phyloP scores from a whole-genome alignment of 83 land plant species.

The Diphasiastrum complanatum region DNA sequence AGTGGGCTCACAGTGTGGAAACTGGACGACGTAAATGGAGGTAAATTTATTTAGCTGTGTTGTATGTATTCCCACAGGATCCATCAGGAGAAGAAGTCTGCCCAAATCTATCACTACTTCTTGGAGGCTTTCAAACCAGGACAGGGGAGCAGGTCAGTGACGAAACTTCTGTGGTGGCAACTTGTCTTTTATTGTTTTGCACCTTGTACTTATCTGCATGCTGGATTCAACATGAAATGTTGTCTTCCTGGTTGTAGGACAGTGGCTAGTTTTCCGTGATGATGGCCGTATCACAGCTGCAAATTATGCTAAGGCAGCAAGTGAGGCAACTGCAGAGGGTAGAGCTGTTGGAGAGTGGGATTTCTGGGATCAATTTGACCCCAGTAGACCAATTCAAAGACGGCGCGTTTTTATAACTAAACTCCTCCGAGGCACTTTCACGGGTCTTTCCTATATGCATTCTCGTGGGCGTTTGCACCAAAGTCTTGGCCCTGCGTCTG shows the following conservation, averaged over 20 bases:
- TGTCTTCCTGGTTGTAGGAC: constrained; percentile 16
- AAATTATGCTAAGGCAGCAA: constrained; percentile 70
- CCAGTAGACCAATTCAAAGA: constrained; percentile 41
- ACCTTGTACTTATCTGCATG: neutral
- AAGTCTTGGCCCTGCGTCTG: constrained; percentile 96
- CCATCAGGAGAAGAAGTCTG: constrained; percentile 36
- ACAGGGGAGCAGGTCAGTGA: constrained; percentile 85
- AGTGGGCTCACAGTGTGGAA: too few species aligned
- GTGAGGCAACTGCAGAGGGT: constrained; percentile 50
- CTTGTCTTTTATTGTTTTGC: neutral
- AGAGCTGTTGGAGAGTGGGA: constrained; percentile 42
- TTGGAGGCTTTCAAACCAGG: constrained; percentile 92
- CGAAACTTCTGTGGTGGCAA: neutral
- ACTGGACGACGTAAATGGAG: too few species aligned
- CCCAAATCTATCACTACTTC: constrained; percentile 47
- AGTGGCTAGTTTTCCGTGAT: constrained; percentile 97
- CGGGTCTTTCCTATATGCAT: constrained; percentile 88
- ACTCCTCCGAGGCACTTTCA: constrained; percentile 60
- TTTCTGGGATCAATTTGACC: constrained; percentile 58
- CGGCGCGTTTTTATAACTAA: constrained; percentile 52
- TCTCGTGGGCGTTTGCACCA: constrained; percentile 77
- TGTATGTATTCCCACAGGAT: too few species aligned
- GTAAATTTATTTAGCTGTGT: too few species aligned
- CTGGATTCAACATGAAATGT: neutral
- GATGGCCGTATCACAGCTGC: constrained; percentile 79